These are phyloP conservation scores for Xylaria sp. DNA, from an alignment of 2,329 filamentous ascomycete species.

Conservation along the genomic window DNA sequence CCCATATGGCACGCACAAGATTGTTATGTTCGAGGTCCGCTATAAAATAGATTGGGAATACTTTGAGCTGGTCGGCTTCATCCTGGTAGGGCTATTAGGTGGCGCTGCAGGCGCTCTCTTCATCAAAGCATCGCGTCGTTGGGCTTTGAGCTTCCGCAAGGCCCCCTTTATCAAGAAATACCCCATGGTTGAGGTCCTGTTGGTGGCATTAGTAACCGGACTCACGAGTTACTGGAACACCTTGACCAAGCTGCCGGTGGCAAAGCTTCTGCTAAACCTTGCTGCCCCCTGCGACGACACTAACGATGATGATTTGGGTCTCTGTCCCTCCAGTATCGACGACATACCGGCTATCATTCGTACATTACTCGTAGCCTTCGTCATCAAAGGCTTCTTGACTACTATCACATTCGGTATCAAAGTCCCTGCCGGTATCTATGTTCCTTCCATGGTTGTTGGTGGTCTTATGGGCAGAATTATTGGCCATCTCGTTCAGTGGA, in stretches of 20 bases:
- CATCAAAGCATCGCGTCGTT: constrained; percentile 90
- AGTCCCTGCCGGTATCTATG: constrained; percentile 94
- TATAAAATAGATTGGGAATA: constrained; percentile 91
- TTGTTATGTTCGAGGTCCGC: constrained; percentile 93
- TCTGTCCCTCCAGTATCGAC: constrained; percentile 73
- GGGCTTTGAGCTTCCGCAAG: constrained; percentile 87
- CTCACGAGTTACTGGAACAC: constrained; percentile 91
- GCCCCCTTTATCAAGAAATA: constrained; percentile 78
- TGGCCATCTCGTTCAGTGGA: constrained; percentile 82
- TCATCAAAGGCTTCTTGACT: constrained; percentile 88
- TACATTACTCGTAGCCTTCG: constrained; percentile 74
- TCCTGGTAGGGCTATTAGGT: constrained; percentile 82
- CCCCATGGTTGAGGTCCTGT: constrained; percentile 82
- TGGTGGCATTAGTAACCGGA: constrained; percentile 85
- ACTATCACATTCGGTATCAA: constrained; percentile 95
- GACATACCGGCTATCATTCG: constrained; percentile 78
- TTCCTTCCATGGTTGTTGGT: constrained; percentile 97
- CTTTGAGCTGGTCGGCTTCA: constrained; percentile 85
- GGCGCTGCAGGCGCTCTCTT: constrained; percentile 87
- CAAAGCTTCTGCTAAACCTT: constrained; percentile 86
- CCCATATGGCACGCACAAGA: constrained; percentile 93
- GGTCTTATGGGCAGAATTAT: constrained; percentile 87
- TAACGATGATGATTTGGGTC: constrained; percentile 64
- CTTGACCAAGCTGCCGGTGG: constrained; percentile 85
- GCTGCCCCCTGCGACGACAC: constrained; percentile 83